phyloP scores from a whole-genome alignment of 108 stramenopile species.

The Cylindrotheca fusiformis region DNA sequence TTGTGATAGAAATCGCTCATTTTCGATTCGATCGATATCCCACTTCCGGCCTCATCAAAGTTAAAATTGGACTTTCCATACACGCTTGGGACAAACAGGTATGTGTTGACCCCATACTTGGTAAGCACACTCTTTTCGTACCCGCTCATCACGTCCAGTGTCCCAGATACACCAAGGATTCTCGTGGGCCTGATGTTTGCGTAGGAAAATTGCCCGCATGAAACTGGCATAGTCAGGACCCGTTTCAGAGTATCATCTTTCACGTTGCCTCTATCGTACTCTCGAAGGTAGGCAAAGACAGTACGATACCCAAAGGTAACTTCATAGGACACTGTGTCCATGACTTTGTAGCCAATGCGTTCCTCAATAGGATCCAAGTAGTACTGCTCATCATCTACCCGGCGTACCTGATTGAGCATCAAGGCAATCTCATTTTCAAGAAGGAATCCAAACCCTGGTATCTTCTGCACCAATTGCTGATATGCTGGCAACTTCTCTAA shows the following conservation, averaged over 20 bases:
- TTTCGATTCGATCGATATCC: slow-evolving; percentile 41
- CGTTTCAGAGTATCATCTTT: slow-evolving; percentile 24
- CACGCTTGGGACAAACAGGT: slow-evolving; percentile 53
- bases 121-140: slow-evolving; percentile 42
- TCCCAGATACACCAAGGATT: slow-evolving; percentile 64
- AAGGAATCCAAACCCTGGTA: slow-evolving; percentile 36
- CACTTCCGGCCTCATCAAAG: slow-evolving; percentile 57
- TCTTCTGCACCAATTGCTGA: slow-evolving; percentile 27
- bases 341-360: slow-evolving; percentile 61
- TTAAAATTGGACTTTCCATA: slow-evolving; percentile 57
- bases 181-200: slow-evolving; percentile 57
- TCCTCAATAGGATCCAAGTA: slow-evolving; percentile 33
- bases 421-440: slow-evolving; percentile 55
- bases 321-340: slow-evolving; percentile 55
- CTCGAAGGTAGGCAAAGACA: slow-evolving; percentile 59
- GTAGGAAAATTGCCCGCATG: slow-evolving; percentile 71
- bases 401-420: slow-evolving; percentile 55
- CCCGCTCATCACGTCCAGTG: slow-evolving; percentile 38
- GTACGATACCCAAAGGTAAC: slow-evolving; percentile 58
- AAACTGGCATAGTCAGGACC: slow-evolving; percentile 48
- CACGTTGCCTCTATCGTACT: slow-evolving; percentile 25
- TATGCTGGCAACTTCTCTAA: slow-evolving; percentile 41
- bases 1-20: slow-evolving; percentile 52
- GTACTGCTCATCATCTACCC: slow-evolving; percentile 51
- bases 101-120: slow-evolving; percentile 47